Conservation (phyloP, 257 asterid species). For the Pogostemon cablin region DNA sequence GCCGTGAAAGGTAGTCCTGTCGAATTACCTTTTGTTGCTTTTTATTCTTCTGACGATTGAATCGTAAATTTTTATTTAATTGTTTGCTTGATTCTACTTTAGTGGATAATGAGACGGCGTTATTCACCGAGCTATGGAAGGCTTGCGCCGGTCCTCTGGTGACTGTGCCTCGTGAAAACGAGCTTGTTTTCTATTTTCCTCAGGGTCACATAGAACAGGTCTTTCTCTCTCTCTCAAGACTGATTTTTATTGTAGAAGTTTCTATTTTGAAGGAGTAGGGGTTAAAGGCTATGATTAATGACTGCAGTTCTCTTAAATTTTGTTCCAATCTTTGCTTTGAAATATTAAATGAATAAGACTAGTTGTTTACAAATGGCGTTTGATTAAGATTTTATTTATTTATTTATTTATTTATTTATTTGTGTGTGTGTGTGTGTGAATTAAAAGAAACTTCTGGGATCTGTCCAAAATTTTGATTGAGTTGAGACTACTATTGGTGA, state of each 20-base stretch:
- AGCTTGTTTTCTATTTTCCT: constrained; percentile 87
- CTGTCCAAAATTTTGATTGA: neutral
- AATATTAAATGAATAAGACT: neutral
- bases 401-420: too few species aligned
- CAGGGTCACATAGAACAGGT: constrained; percentile 99
- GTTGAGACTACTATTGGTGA: neutral
- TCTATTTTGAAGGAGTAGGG: neutral
- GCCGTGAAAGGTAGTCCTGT: constrained; percentile 48
- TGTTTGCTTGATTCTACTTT: constrained; percentile 1
- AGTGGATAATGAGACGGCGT: constrained; percentile 81
- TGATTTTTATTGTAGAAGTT: neutral
- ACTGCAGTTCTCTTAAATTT: neutral
- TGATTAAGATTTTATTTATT: neutral
- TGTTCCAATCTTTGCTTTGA: constrained; percentile 5
- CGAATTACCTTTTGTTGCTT: neutral
- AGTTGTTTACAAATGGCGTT: neutral
- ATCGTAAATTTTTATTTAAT: neutral
- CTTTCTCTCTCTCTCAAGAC: neutral
- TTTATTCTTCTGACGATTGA: neutral
- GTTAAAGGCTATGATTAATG: neutral
- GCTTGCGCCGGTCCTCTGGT: constrained; percentile 98
- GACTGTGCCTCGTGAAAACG: constrained; percentile 79
- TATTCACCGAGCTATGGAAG: constrained; percentile 89
- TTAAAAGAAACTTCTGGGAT: neutral
- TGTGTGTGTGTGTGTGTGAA: too few species aligned